Evolutionary conservation across 169 alveolate genomes (phyloP), one percentile per base, ranked within the genome.

Genomic region (Hepatocystis sp.): DNA sequence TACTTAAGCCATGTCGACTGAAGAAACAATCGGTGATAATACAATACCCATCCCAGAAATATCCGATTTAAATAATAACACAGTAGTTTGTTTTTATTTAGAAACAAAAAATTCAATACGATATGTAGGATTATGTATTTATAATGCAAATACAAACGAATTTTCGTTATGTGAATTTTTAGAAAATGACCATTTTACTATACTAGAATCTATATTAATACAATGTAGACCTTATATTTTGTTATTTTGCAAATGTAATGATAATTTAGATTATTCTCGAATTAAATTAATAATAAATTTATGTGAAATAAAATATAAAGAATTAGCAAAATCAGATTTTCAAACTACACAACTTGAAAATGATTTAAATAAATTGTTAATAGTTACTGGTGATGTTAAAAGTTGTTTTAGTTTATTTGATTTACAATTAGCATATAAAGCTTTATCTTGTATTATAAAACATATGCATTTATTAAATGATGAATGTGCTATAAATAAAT

Each of bases 301-400:
- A 21, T 81, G 89, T 39, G 89, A 81, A 30, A 32, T 63, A n/a
- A 81, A 81, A 34, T 5, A 1, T n/a, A 11, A 44, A 1, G 89
- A 81, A 34, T 39, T 81, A 49, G 13, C 67, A 32, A 81, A 49
- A 28, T 21, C 17, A 23, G 36, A 46, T 61, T 81, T 61, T 27
- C 52, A 81, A 40, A 25, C 81, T 0, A 2, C 30, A 2, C 76
- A 88, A 67, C 89, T 90, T 51, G 91, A 89, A 65, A 90, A 61
- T 47, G 88, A 76, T 10, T 28, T 92, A 30, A 91, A 71, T 63
- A 88, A 60, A 55, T 84, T 90, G 17, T 30, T 92, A 5, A 66
- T 36, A 36, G 68, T 55, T 34, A 90, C 67, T 25, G 94, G 86
- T 4, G 85, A 86, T 27, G 71, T 92, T 39, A 90, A 90, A 66